Evolutionary conservation across 192 early-diverging fungal species (phyloP), one percentile per base, ranked within the genome.

Genomic region (Thamnidium elegans): DNA sequence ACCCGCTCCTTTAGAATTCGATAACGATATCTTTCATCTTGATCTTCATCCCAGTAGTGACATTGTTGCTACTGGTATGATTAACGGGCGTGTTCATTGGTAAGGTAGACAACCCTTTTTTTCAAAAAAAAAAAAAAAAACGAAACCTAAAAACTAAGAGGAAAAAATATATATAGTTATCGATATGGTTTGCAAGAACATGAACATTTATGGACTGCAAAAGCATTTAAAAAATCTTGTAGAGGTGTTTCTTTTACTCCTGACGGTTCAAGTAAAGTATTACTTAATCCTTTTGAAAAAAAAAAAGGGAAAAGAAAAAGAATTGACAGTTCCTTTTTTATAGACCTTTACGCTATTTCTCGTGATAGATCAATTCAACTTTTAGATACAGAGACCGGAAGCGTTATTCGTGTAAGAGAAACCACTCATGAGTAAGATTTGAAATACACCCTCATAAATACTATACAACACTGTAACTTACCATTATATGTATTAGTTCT

Each of bases 201-300:
- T 47, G 63, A 77, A 48, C 61, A 69, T 3, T 65, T 84, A 7
- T 92, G 86, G 75, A 68, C 62, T 20, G 59, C 78, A 17, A 77
- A 81, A 8, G 81, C 80, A 0, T 91, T 94, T 70, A 93, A 85
- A 75, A 91, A 95, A 69, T 93, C 94, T 4, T 93, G 91, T 63
- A 81, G 96, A 32, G 88, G 90, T 6, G 68, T 99, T 1, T 86
- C 79, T 30, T 99, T 96, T 68, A 87, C 80, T 68, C 74, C 69
- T 7, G 91, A 93, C 73, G 96, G 96, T 13, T 61, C 70, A 14
- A 74, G 88, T 82, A 76, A 71, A 64, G 63, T 13, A 19, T 31
- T 44, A 17, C 14, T 4, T 9, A 7, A 39, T 3, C 36, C 5
- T 10, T 9, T 9, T 13, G 3, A n/a, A 7, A 34, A 6, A 21